Evolutionary conservation across 208 protist species (phyloP).

Genomic region (Trypanosoma caninum): DNA sequence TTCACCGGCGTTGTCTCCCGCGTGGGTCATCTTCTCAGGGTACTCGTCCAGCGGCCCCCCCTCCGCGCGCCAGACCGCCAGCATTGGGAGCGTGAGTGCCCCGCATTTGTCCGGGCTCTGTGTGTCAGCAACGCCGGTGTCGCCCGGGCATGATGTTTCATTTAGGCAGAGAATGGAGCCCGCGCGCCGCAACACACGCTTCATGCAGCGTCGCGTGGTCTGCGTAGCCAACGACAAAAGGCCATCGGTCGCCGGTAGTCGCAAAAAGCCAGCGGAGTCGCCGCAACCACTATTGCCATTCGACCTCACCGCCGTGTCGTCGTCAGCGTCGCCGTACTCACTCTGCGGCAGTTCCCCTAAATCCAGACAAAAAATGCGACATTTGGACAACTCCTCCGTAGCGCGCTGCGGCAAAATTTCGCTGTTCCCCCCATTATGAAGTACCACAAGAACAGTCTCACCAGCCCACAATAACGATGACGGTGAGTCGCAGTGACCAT

Average conservation of each 20-base stretch:
- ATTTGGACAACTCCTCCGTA: conserved; percentile 45
- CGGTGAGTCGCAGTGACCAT: neutral
- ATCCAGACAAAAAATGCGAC: conserved; percentile 64
- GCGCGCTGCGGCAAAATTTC: conserved; percentile 28
- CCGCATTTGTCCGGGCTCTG: neutral
- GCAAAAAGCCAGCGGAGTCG: neutral
- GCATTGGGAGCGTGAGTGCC: conserved; percentile 8
- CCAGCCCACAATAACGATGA: conserved; percentile 33
- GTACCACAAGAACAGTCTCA: conserved; percentile 62
- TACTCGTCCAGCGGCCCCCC: conserved; percentile 42
- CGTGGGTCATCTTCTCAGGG: no score
- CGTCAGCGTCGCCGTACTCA: conserved; percentile 31
- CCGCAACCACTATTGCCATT: neutral
- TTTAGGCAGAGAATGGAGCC: conserved; percentile 37
- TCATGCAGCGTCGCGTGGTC: conserved; percentile 34
- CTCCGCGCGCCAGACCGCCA: conserved; percentile 23
- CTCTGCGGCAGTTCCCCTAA: conserved; percentile 47
- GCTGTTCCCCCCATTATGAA: conserved; percentile 29
- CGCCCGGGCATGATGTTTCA: conserved; percentile 32
- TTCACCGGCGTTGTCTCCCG: neutral
- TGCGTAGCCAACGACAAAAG: conserved; percentile 24
- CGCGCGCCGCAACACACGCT: conserved; percentile 33
- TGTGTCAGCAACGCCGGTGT: neutral
- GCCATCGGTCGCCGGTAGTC: neutral
- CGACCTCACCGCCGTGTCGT: neutral